These are phyloP conservation scores for Aspergillus viridinutans DNA, from an alignment of 2,329 filamentous ascomycete genomes.

Conservation along the genomic window DNA sequence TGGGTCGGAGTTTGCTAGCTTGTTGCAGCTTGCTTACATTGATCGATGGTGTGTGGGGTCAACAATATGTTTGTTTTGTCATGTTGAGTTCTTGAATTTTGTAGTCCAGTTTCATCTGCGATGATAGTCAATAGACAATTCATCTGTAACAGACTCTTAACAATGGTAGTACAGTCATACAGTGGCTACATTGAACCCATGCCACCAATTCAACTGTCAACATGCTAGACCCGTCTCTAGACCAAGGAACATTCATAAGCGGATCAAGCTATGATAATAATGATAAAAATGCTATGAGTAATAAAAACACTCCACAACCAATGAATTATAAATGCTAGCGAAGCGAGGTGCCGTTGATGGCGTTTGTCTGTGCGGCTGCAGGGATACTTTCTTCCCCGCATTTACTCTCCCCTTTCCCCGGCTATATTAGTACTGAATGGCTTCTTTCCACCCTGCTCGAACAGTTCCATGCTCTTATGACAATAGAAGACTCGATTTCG, in stretches of 20 bases:
- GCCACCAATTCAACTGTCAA: neutral
- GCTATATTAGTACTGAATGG: slow-evolving; percentile 14
- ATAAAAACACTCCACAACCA: neutral
- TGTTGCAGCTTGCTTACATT: neutral
- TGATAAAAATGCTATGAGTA: neutral
- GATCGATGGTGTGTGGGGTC: neutral
- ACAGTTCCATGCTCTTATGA: neutral
- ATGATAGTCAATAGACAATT: neutral
- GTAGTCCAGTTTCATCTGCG: neutral
- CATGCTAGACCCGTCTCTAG: neutral
- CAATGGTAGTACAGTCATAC: neutral
- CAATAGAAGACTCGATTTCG: neutral
- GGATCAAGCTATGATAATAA: neutral
- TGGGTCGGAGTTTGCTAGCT: neutral
- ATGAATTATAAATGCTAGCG: neutral
- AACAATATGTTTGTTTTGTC: neutral
- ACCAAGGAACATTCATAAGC: neutral
- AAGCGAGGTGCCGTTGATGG: neutral
- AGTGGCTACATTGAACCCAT: neutral
- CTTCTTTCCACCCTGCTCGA: neutral
- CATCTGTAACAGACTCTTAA: neutral
- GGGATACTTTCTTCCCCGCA: slow-evolving; percentile 6
- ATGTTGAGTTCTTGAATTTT: neutral
- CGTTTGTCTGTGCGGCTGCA: neutral
- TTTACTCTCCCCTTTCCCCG: slow-evolving; percentile 6